Evolutionary conservation across 352 stramenopile species (phyloP), one percentile per base, ranked within the genome.

Genomic region (Phytophthora uliginosa): DNA sequence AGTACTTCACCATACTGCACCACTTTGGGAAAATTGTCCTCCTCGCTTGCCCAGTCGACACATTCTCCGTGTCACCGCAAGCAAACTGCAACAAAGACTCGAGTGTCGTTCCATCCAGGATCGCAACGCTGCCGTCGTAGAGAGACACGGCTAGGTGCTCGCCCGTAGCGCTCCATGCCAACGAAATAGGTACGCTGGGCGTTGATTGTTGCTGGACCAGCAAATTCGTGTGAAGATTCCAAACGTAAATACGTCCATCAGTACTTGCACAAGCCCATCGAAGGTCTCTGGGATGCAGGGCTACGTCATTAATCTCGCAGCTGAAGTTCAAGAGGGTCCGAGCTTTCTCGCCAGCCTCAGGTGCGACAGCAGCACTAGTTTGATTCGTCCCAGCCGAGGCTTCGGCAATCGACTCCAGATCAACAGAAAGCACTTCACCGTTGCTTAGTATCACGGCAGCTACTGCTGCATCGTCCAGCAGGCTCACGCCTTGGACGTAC

Each of bases 1-100:
- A 86, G 34, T 93, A 96, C 59, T 80, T 83, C 1, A 94, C 54
- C 8, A 63, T 60, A 6, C 70, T 84, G 45, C 84, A 92, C 84
- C 81, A 91, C 42, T 86, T 91, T 12, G 76, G 71, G 13, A 77
- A 52, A 51, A 22, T 38, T 45, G 34, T 26, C 38, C 40, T n/a
- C 24, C 33, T 67, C 26, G 28, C 51, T 57, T 74, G 57, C 4
- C 51, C 42, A 12, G 15, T 69, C 26, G 59, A 59, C 36, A 15
- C 15, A 31, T 34, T 68, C 3, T 76, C 72, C 3, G 58, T 20
- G 8, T 76, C 67, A 24, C 67, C 63, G 10, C 68, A 76, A 45
- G 31, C 24, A 26, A 79, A 79, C 20, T 79, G 53, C 22, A 74
- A 10, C 7, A 74, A 38, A 48, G 12, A 15, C 17, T 70, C 67